Percentiles rank a stretch among this genome's conserved stretches.
These are phyloP conservation scores for Sordaria brevicollis DNA, from an alignment of 495 filamentous ascomycete genomes.

Conservation along the genomic window DNA sequence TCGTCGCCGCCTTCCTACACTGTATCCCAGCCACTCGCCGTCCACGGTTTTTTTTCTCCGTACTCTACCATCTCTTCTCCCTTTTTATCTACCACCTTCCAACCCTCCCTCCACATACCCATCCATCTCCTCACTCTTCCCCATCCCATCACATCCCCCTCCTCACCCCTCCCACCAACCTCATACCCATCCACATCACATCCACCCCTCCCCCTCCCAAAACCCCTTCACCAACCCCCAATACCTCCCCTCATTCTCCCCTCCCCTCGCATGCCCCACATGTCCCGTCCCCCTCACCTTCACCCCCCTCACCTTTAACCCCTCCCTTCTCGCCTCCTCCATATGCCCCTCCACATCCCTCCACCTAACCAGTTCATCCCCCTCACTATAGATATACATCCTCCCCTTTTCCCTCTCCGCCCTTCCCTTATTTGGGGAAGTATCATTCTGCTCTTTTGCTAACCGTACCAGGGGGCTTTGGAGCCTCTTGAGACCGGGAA, in stretches of 20 bases:
- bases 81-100: too few relatives aligned
- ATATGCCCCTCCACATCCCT: constrained; percentile 31
- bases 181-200: not conserved
- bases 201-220: constrained; percentile 20
- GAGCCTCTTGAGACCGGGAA: not conserved
- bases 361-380: constrained; percentile 30
- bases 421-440: not conserved
- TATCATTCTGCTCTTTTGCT: constrained; percentile 22
- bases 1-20: not conserved
- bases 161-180: not conserved
- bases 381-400: constrained; percentile 31
- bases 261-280: constrained; percentile 29
- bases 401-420: constrained; percentile 24
- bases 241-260: constrained; percentile 26
- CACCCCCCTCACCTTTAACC: constrained; percentile 25
- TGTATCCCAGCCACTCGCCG: not conserved
- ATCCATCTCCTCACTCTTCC: not conserved
- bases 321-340: constrained; percentile 17
- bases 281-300: constrained; percentile 27
- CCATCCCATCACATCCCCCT: not conserved
- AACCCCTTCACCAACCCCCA: constrained; percentile 28
- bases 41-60: too few relatives aligned
- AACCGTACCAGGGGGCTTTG: constrained; percentile 18
- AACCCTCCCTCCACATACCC: not conserved
- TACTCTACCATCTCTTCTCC: too few relatives aligned